These are phyloP conservation scores for Flaveria trinervia DNA, from an alignment of 129 eudicot species.

Conservation along the genomic window DNA sequence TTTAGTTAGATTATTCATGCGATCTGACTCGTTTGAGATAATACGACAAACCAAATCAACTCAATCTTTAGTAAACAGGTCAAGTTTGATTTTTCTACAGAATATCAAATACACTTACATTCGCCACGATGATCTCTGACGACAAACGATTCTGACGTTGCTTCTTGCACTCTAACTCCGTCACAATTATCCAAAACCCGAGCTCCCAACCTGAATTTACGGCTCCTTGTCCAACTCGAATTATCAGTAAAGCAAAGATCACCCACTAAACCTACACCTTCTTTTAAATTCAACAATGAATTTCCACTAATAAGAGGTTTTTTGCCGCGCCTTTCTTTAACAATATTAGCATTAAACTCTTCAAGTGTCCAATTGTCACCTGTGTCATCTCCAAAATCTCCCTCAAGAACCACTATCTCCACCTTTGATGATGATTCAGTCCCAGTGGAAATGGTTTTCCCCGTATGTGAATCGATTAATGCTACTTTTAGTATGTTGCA, in stretches of 20 bases:
- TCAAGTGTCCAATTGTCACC: conserved; percentile 67
- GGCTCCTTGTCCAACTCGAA: conserved; percentile 99
- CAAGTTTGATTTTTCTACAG: background rate
- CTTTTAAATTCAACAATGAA: conserved; percentile 49
- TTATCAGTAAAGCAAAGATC: conserved; percentile 82
- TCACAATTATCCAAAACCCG: conserved; percentile 59
- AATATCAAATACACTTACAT: conserved; percentile 51
- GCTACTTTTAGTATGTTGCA: conserved; percentile 61
- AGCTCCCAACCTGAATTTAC: conserved; percentile 88
- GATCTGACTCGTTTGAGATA: background rate
- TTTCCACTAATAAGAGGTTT: conserved; percentile 84
- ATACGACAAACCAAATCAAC: background rate
- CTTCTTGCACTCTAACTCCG: conserved; percentile 76
- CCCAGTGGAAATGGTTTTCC: conserved; percentile 56
- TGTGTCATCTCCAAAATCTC: conserved; percentile 74
- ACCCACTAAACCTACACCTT: conserved; percentile 71
- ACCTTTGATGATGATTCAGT: conserved; percentile 69
- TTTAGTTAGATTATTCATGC: background rate
- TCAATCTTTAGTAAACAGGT: background rate
- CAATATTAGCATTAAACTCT: conserved; percentile 68
- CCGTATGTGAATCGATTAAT: conserved; percentile 57
- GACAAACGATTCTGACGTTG: conserved; percentile 74
- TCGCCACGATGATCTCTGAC: conserved; percentile 99
- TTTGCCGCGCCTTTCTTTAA: conserved; percentile 82
- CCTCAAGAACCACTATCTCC: conserved; percentile 92